These are phyloP conservation scores for Coemansia sp. DNA, from an alignment of 192 early-diverging fungal species.

Conservation along the genomic window DNA sequence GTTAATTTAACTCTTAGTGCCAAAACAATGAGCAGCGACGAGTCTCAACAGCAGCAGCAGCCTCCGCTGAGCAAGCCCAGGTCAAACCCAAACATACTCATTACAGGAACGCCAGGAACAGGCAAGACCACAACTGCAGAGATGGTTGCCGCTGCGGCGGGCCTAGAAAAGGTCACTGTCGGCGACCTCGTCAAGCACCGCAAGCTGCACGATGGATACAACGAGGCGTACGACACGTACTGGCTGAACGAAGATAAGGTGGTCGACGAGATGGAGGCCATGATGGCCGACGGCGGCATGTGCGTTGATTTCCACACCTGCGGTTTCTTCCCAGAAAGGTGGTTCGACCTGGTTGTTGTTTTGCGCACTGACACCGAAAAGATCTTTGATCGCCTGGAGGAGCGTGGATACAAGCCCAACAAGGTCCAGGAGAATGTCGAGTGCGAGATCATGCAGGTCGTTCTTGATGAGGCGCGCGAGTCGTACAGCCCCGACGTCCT, in stretches of 20 bases:
- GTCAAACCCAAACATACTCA: slow-evolving; percentile 72
- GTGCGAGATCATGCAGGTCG: slow-evolving; percentile 97
- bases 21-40: slow-evolving; percentile 20
- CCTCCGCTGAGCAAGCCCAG: slow-evolving; percentile 26
- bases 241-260: slow-evolving; percentile 94
- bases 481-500: slow-evolving; percentile 80
- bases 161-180: slow-evolving; percentile 79
- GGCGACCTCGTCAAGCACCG: slow-evolving; percentile 85
- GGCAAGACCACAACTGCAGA: slow-evolving; percentile 81
- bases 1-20: background rate
- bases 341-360: slow-evolving; percentile 96
- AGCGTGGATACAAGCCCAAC: slow-evolving; percentile 72
- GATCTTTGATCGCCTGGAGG: slow-evolving; percentile 79
- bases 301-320: slow-evolving; percentile 95
- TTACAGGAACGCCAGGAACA: slow-evolving; percentile 84
- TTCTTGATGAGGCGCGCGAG: slow-evolving; percentile 84
- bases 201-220: slow-evolving; percentile 80
- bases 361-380: slow-evolving; percentile 75
- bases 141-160: slow-evolving; percentile 73
- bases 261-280: slow-evolving; percentile 87
- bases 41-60: slow-evolving; percentile 5
- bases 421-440: slow-evolving; percentile 94
- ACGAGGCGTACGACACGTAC: slow-evolving; percentile 85
- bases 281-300: slow-evolving; percentile 76
- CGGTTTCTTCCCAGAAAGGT: slow-evolving; percentile 95